Percentiles rank a stretch among this genome's conserved stretches.
phyloP scores from a whole-genome alignment of 306 rosid genomes.

The Erythrophleum fordii region DNA sequence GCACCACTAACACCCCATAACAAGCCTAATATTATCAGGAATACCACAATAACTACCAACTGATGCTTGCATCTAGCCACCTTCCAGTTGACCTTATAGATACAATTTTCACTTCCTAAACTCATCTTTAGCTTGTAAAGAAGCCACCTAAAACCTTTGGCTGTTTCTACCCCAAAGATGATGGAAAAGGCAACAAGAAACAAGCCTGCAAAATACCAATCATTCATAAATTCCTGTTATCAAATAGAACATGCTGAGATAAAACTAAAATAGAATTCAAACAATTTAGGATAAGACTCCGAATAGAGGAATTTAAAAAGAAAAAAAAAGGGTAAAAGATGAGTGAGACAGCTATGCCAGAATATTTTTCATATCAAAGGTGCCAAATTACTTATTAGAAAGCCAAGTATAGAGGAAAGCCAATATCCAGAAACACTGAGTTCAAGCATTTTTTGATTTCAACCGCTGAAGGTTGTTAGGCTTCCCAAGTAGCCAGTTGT shows the following conservation, averaged over 20 bases:
- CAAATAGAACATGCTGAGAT: constrained; percentile 5
- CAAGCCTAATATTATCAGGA: constrained; percentile 51
- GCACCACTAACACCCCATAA: constrained; percentile 56
- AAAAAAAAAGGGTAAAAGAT: background rate
- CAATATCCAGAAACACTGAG: constrained; percentile 59
- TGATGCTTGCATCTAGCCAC: constrained; percentile 44
- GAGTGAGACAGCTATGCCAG: background rate
- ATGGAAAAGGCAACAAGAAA: constrained; percentile 71
- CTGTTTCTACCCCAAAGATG: constrained; percentile 69
- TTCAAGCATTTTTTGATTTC: constrained; percentile 79
- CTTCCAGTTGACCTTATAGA: constrained; percentile 40
- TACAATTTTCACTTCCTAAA: constrained; percentile 21
- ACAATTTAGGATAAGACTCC: background rate
- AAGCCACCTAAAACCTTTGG: constrained; percentile 66
- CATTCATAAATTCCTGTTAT: constrained; percentile 6
- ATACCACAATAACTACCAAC: constrained; percentile 42
- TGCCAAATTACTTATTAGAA: constrained; percentile 53
- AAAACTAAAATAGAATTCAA: background rate
- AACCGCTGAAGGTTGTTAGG: constrained; percentile 72
- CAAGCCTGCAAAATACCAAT: constrained; percentile 56
- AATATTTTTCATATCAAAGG: background rate
- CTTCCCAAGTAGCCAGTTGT: constrained; percentile 72
- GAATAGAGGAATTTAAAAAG: background rate
- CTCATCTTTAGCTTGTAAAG: constrained; percentile 39
- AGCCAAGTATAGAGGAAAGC: constrained; percentile 57